These are phyloP conservation scores for Cryoendolithus antarcticus DNA, from an alignment of 2,329 filamentous ascomycete species.

Conservation along the genomic window DNA sequence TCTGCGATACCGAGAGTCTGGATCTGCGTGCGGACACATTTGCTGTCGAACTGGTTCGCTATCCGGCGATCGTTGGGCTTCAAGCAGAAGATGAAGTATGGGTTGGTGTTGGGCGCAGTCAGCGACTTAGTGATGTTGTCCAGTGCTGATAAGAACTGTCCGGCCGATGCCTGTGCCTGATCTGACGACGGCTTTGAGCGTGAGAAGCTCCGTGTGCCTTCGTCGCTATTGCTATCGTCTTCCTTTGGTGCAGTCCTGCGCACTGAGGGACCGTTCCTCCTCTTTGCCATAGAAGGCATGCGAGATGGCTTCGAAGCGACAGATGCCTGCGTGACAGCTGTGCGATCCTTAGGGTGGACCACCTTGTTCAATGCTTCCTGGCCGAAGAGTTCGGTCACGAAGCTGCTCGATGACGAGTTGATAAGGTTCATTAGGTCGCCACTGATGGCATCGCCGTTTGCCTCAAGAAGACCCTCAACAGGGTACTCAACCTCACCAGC, in stretches of 20 bases:
- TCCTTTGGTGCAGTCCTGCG: constrained; percentile 31
- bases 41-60: constrained; percentile 97
- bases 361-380: constrained; percentile 88
- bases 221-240: constrained; percentile 31
- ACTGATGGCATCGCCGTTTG: constrained; percentile 92
- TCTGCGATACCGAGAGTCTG: constrained; percentile 95
- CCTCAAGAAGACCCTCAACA: constrained; percentile 74
- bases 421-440: constrained; percentile 93
- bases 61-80: constrained; percentile 96
- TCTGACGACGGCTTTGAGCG: constrained; percentile 26
- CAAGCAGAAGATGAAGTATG: constrained; percentile 92
- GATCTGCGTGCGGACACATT: constrained; percentile 87
- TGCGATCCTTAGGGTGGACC: constrained; percentile 81
- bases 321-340: constrained; percentile 86
- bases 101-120: constrained; percentile 69
- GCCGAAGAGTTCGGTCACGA: constrained; percentile 83
- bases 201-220: constrained; percentile 23
- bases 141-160: constrained; percentile 78
- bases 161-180: constrained; percentile 73
- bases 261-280: constrained; percentile 49
- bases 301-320: constrained; percentile 91
- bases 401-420: constrained; percentile 74
- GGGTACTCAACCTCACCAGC: constrained; percentile 94
- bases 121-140: constrained; percentile 86
- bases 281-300: constrained; percentile 81